Evolutionary conservation across 2,329 filamentous ascomycete genomes (phyloP).

Genomic region (Fusarium cyanostomum): DNA sequence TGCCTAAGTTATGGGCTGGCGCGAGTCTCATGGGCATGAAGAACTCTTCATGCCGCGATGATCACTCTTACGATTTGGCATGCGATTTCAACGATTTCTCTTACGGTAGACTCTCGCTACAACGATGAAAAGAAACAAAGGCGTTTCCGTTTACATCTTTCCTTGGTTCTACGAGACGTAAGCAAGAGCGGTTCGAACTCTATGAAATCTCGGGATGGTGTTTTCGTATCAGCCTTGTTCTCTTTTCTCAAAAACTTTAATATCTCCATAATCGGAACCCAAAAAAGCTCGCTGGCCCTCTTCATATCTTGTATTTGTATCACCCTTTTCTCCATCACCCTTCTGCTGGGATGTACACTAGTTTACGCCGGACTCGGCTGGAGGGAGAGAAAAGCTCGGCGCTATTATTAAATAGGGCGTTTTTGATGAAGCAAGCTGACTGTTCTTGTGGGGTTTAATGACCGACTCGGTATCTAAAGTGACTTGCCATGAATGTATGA

Average conservation of each 20-base stretch:
- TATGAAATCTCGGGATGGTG: constrained; percentile 42
- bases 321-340: constrained; percentile 45
- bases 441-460: constrained; percentile 12
- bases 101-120: constrained; percentile 50
- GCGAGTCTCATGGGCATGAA: constrained; percentile 42
- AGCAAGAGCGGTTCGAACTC: constrained; percentile 42
- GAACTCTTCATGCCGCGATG: constrained; percentile 40
- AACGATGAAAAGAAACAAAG: constrained; percentile 43
- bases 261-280: constrained; percentile 43
- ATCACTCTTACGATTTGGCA: constrained; percentile 53
- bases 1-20: constrained; percentile 45
- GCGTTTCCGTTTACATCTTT: constrained; percentile 39
- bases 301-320: constrained; percentile 50
- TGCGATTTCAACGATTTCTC: constrained; percentile 52
- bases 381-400: constrained; percentile 47
- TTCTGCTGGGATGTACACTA: constrained; percentile 52
- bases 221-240: constrained; percentile 42
- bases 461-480: constrained; percentile 8
- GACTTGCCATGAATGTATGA: background rate
- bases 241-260: constrained; percentile 45
- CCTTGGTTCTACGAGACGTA: constrained; percentile 42
- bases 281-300: constrained; percentile 42
- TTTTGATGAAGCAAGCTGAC: constrained; percentile 39
- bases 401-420: constrained; percentile 48
- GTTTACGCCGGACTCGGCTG: constrained; percentile 46